Base-by-base conservation (phyloP, 192 early-diverging fungal genomes). In the Umbelopsis ramanniana region DNA sequence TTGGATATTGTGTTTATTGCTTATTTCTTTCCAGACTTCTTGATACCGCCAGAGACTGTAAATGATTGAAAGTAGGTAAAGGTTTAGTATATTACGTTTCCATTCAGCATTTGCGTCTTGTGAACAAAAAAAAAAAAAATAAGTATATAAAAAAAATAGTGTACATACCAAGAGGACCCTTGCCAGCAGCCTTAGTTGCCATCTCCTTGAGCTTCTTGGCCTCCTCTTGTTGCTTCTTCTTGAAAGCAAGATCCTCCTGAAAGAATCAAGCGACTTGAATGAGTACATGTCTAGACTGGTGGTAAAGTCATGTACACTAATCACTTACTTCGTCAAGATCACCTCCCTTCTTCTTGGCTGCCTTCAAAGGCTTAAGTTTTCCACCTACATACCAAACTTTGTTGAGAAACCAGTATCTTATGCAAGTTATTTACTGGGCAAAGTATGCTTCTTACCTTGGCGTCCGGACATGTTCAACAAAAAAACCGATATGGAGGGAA, bases 311-410 rank as follows among this genome's bases (percentile, higher is more conserved):
- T 29, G 40, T 1, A 43, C 6, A 7, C 40, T 12, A 43, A 43
- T 11, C 40, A 43, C 40, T 43, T 74, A 84, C 85, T 33, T 94
- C 92, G 77, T 94, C 92, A 22, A 83, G 29, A 0, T 92, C 93
- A 54, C 70, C 68, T 6, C 46, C 40, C 52, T 74, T 81, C 85
- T 91, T 91, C 90, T 95, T 95, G 76, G 92, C 79, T 26, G 83
- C 84, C 93, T 95, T 96, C 57, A 96, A 85, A 67, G 94, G 94
- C 91, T 94, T 94, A 46, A 89, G 84, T 83, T 94, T 94, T 83
- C 93, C 93, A 81, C 93, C 93, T 83, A 66, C 40, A 52, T 50
- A 21, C 22, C 11, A 50, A 69, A 37, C 1, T 35, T 5, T 1
- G 19, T 10, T n/a, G 9, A 45, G 17, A 48, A 40, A 17, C 0